Conservation (phyloP, 805 yeast species). For the Lachancea quebecensis region DNA sequence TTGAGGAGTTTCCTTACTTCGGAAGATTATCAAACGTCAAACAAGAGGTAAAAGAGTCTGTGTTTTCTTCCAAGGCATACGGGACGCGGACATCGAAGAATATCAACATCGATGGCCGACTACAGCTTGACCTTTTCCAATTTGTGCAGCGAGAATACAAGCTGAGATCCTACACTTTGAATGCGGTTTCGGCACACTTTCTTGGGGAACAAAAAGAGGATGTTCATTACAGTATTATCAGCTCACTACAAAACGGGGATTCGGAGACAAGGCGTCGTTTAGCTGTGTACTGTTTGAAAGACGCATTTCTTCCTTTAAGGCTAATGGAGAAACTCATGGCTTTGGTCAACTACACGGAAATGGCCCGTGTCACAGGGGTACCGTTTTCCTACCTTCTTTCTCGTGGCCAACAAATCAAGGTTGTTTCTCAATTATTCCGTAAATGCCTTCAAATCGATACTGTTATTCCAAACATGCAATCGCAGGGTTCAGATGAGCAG, state of each 20-base stretch:
- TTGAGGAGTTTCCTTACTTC: slow-evolving; percentile 72
- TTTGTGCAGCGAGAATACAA: slow-evolving; percentile 93
- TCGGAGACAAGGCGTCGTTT: slow-evolving; percentile 88
- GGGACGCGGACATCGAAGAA: slow-evolving; percentile 93
- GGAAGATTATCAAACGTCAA: slow-evolving; percentile 62
- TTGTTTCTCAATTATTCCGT: slow-evolving; percentile 87
- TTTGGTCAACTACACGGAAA: slow-evolving; percentile 91
- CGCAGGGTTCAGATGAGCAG: slow-evolving; percentile 77
- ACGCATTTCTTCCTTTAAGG: slow-evolving; percentile 86
- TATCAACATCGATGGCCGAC: slow-evolving; percentile 89
- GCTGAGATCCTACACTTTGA: slow-evolving; percentile 86
- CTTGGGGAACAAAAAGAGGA: slow-evolving; percentile 95
- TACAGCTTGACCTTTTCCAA: slow-evolving; percentile 89
- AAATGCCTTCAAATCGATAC: slow-evolving; percentile 83
- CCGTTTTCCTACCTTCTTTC: slow-evolving; percentile 84
- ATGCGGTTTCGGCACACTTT: slow-evolving; percentile 91
- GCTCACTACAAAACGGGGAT: slow-evolving; percentile 88
- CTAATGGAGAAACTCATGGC: slow-evolving; percentile 92
- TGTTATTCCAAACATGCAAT: slow-evolving; percentile 83
- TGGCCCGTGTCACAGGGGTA: slow-evolving; percentile 99
- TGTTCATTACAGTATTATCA: slow-evolving; percentile 93
- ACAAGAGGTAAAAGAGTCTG: slow-evolving; percentile 75
- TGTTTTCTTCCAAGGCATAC: slow-evolving; percentile 89
- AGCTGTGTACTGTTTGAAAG: slow-evolving; percentile 95
- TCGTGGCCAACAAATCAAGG: slow-evolving; percentile 97